phyloP scores from a whole-genome alignment of 306 rosid genomes.

The Citrullus mucosospermus region DNA sequence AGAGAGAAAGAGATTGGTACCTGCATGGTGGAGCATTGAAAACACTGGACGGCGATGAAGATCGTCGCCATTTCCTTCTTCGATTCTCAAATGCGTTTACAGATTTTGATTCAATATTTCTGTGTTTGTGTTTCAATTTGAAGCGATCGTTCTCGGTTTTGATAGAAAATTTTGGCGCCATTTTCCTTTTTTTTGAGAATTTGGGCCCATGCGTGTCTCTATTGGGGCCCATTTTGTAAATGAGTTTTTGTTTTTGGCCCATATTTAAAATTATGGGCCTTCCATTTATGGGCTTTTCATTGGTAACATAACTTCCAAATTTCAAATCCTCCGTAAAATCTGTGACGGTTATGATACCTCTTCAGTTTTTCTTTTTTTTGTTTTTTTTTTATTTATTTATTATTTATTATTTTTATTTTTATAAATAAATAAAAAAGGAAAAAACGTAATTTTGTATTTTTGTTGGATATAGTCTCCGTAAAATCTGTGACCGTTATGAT shows the following conservation, averaged over 20 bases:
- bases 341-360: neutral
- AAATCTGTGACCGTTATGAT: too few species aligned
- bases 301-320: neutral
- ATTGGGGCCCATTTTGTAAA: neutral
- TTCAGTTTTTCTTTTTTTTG: too few species aligned
- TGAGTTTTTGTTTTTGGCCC: neutral
- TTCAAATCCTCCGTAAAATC: neutral
- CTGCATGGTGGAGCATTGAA: conserved; percentile 89
- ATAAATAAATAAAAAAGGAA: too few species aligned
- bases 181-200: neutral
- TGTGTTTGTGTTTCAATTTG: neutral
- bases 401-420: too few species aligned
- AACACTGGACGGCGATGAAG: conserved; percentile 78
- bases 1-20: conserved; percentile 15
- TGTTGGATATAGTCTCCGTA: too few species aligned
- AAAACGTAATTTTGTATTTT: too few species aligned
- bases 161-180: neutral
- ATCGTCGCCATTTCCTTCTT: conserved; percentile 26
- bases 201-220: neutral
- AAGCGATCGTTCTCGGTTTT: neutral
- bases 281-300: neutral
- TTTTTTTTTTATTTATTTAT: too few species aligned
- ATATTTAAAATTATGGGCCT: neutral
- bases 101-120: neutral
- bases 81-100: neutral